Percentiles rank a stretch among this genome's conserved stretches.
phyloP scores from a whole-genome alignment of 192 early-diverging fungal genomes.

The Jimgerdemannia lactiflua region DNA sequence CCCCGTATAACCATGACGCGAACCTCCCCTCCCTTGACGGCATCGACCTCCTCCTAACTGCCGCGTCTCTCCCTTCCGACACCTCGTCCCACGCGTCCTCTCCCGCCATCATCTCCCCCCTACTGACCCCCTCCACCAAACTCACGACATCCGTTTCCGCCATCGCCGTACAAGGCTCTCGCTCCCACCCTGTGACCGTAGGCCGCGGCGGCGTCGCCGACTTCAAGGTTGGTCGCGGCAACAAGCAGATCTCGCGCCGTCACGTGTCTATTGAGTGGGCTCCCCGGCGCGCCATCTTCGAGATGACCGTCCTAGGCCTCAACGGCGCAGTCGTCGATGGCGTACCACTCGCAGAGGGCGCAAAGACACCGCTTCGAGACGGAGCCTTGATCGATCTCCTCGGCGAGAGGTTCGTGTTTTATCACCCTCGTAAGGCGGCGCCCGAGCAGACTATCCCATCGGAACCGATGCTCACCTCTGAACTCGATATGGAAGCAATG shows the following conservation, averaged over 20 bases:
- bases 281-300: slow-evolving; percentile 16
- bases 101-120: too few relatives aligned
- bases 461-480: slow-evolving; percentile 3
- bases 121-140: too few relatives aligned
- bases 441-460: slow-evolving; percentile 4
- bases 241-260: slow-evolving; percentile 47
- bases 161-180: slow-evolving; percentile 12
- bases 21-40: background rate
- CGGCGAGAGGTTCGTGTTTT: slow-evolving; percentile 42
- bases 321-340: slow-evolving; percentile 46
- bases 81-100: too few relatives aligned
- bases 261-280: slow-evolving; percentile 42
- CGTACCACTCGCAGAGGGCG: slow-evolving; percentile 30
- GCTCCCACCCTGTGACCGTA: slow-evolving; percentile 28
- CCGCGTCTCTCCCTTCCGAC: background rate
- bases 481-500: background rate
- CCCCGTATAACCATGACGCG: background rate
- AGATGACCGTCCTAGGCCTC: slow-evolving; percentile 43
- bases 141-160: too few relatives aligned
- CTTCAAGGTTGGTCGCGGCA: slow-evolving; percentile 44
- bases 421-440: slow-evolving; percentile 8
- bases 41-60: background rate
- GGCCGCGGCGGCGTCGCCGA: slow-evolving; percentile 46
- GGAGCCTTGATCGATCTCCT: slow-evolving; percentile 45
- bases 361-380: slow-evolving; percentile 25